These are phyloP conservation scores for Zymoseptoria crescenta DNA, from an alignment of 2,329 filamentous ascomycete genomes.

Conservation along the genomic window DNA sequence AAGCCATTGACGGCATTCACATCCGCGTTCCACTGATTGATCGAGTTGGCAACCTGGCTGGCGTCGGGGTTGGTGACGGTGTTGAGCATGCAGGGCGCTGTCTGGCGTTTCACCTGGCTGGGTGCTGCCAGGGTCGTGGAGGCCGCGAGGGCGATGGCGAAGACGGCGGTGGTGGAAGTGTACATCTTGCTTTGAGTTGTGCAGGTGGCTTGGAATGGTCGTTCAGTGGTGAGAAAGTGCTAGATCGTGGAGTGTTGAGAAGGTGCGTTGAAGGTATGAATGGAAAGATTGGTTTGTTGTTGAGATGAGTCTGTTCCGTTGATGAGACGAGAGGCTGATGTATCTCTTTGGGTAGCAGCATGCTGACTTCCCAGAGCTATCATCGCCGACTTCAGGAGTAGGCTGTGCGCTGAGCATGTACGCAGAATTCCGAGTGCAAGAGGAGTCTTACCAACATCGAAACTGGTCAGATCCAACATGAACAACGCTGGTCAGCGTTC, in stretches of 20 bases:
- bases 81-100: constrained; percentile 8
- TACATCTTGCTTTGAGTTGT: too few relatives aligned
- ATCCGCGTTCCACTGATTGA: constrained; percentile 30
- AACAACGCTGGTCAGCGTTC: not conserved
- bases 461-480: not conserved
- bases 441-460: not conserved
- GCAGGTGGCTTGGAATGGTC: too few relatives aligned
- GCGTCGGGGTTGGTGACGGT: constrained; percentile 6
- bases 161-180: not conserved
- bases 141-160: constrained; percentile 4
- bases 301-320: too few relatives aligned
- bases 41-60: constrained; percentile 7
- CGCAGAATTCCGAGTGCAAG: not conserved
- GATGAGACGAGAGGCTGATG: not conserved
- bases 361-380: not conserved
- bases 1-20: constrained; percentile 49
- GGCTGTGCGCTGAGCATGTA: not conserved
- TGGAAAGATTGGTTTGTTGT: too few relatives aligned
- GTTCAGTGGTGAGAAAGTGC: too few relatives aligned
- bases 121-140: not conserved
- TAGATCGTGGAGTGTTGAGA: too few relatives aligned
- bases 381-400: not conserved
- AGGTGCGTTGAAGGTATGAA: too few relatives aligned
- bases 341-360: not conserved
- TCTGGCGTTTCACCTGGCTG: not conserved